A percentile compares a stretch with the other conserved stretches of the same genome.
These are phyloP conservation scores for Phytophthora sansomeana DNA, from an alignment of 352 stramenopile genomes.

Conservation along the genomic window DNA sequence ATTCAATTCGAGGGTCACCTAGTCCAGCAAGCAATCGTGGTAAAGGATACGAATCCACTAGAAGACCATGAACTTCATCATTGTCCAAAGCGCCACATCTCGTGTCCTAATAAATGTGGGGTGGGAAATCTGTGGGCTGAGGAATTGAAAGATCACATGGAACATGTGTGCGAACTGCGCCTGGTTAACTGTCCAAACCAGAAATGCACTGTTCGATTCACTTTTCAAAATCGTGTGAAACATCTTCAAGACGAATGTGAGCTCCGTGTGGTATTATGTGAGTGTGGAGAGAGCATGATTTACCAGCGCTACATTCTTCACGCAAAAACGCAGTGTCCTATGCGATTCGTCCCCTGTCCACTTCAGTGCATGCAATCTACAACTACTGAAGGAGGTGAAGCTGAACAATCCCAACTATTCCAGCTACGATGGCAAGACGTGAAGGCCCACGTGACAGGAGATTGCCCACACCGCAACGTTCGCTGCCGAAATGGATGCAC, in stretches of 20 bases:
- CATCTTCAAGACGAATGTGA: constrained; percentile 59
- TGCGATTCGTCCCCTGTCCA: constrained; percentile 65
- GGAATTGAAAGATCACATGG: constrained; percentile 44
- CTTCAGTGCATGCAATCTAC: constrained; percentile 36
- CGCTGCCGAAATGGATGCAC: constrained; percentile 78
- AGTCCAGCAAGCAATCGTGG: constrained; percentile 30
- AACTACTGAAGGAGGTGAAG: neutral
- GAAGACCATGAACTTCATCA: constrained; percentile 48
- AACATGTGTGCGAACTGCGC: constrained; percentile 47
- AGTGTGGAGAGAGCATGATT: constrained; percentile 67
- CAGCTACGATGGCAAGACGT: constrained; percentile 47
- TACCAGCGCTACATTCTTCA: constrained; percentile 62
- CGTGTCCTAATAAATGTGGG: constrained; percentile 42
- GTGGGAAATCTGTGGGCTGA: constrained; percentile 53
- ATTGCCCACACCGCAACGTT: constrained; percentile 58
- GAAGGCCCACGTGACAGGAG: constrained; percentile 52
- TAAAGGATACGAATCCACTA: constrained; percentile 49
- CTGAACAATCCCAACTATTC: constrained; percentile 18
- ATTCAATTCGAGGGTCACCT: constrained; percentile 34
- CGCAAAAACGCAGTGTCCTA: constrained; percentile 43
- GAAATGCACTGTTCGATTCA: constrained; percentile 53
- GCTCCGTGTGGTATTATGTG: constrained; percentile 53
- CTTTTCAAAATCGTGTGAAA: constrained; percentile 19
- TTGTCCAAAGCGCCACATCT: constrained; percentile 62
- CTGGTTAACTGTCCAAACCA: constrained; percentile 51